These are phyloP conservation scores for Trichosporon faecale DNA, from an alignment of 1,284 basidiomycete genomes.

Conservation along the genomic window DNA sequence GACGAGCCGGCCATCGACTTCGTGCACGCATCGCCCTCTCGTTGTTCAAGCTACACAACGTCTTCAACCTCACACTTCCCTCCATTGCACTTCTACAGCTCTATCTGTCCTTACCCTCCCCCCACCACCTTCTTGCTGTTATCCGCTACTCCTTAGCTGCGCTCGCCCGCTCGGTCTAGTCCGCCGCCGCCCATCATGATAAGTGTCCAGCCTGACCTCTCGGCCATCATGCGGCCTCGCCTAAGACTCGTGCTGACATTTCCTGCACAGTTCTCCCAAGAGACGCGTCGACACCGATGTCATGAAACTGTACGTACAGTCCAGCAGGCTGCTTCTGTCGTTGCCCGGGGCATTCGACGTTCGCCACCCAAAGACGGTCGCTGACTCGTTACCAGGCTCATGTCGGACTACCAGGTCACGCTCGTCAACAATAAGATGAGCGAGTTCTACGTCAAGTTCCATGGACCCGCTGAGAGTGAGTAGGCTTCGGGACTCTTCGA, in stretches of 20 bases:
- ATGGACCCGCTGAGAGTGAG: constrained; percentile 91
- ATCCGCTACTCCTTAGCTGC: neutral
- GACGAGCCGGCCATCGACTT: neutral
- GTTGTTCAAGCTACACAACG: neutral
- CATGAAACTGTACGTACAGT: constrained; percentile 83
- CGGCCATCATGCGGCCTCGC: neutral
- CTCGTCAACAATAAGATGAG: constrained; percentile 99
- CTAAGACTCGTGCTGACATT: constrained; percentile 7
- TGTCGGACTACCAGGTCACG: constrained; percentile 95
- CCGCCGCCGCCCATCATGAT: constrained; percentile 30
- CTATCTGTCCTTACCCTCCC: neutral
- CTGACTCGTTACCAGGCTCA: constrained; percentile 63
- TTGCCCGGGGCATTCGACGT: neutral
- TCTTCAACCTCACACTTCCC: neutral
- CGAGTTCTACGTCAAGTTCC: constrained; percentile 96
- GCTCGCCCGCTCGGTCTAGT: neutral
- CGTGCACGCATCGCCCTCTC: neutral
- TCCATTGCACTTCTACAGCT: neutral
- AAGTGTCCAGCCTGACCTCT: constrained; percentile 27
- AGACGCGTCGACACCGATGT: constrained; percentile 98
- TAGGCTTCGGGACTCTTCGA: constrained; percentile 24
- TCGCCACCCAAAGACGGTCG: constrained; percentile 19
- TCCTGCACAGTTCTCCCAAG: constrained; percentile 65
- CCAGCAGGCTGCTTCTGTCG: neutral
- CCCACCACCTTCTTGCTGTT: neutral